phyloP scores from a whole-genome alignment of 306 rosid genomes.

The Prunus davidiana region DNA sequence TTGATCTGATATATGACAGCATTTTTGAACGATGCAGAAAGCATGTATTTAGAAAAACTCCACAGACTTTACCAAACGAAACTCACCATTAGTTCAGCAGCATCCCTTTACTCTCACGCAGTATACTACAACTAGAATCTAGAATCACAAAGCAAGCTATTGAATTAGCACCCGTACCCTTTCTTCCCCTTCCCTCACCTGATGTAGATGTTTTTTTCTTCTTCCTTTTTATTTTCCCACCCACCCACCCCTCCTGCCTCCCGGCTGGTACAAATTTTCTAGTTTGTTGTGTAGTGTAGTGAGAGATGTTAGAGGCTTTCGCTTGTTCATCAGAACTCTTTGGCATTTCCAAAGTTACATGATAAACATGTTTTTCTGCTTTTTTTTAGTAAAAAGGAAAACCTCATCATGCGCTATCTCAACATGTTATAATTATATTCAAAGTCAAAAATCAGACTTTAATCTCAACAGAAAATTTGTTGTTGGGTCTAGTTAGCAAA shows the following conservation, averaged over 20 bases:
- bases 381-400: too few relatives aligned
- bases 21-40: conserved; percentile 95
- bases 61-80: conserved; percentile 71
- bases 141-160: conserved; percentile 12
- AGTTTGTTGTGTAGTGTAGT: conserved; percentile 23
- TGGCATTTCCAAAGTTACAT: background rate
- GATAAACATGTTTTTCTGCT: background rate
- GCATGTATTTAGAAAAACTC: conserved; percentile 71
- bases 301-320: conserved; percentile 28
- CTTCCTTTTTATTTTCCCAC: background rate
- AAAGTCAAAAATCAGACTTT: too few relatives aligned
- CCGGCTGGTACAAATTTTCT: conserved; percentile 13
- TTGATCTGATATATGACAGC: conserved; percentile 81
- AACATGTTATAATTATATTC: too few relatives aligned
- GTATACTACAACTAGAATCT: conserved; percentile 4
- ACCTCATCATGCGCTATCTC: too few relatives aligned
- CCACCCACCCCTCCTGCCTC: background rate
- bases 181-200: conserved; percentile 13
- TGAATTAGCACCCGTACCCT: conserved; percentile 11
- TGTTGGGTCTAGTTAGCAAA: too few relatives aligned
- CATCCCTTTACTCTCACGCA: conserved; percentile 1
- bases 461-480: too few relatives aligned
- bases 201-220: conserved; percentile 28
- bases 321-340: conserved; percentile 21
- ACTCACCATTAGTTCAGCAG: conserved; percentile 39